These are phyloP conservation scores for Eimeria sp. DNA, from an alignment of 169 alveolate species.

Conservation along the genomic window DNA sequence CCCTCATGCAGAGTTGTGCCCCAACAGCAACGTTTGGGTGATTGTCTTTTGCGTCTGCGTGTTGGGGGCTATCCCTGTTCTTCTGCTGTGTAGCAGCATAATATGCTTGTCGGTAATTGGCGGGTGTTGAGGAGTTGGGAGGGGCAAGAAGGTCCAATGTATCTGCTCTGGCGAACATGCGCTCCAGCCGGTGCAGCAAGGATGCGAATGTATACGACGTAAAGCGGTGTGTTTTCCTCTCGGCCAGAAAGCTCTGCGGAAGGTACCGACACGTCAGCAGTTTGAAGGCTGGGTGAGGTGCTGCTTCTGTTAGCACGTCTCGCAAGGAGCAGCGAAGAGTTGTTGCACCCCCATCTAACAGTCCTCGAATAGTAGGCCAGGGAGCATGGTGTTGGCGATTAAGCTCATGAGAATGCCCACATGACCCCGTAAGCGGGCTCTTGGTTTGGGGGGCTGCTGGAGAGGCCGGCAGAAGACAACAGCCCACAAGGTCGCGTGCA, in stretches of 20 bases:
- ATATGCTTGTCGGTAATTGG: not conserved
- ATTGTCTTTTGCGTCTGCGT: not conserved
- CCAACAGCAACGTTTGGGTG: slow-evolving; percentile 59
- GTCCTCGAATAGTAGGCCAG: not conserved
- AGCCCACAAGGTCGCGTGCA: slow-evolving; percentile 52
- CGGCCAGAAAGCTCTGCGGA: slow-evolving; percentile 11
- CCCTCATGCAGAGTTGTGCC: slow-evolving; percentile 60
- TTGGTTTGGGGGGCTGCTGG: not conserved
- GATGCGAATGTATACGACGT: slow-evolving; percentile 24
- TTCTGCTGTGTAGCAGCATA: slow-evolving; percentile 42
- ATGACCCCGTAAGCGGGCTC: not conserved
- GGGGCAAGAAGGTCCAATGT: slow-evolving; percentile 38
- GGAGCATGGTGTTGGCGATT: not conserved
- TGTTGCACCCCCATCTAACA: not conserved
- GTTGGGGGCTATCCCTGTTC: not conserved
- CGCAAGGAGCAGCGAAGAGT: slow-evolving; percentile 42
- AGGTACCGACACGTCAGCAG: slow-evolving; percentile 69
- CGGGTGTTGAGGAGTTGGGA: slow-evolving; percentile 21
- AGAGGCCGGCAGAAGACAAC: slow-evolving; percentile 40
- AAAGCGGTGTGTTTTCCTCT: not conserved
- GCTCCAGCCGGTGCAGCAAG: slow-evolving; percentile 49
- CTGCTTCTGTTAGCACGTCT: slow-evolving; percentile 29
- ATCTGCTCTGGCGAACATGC: slow-evolving; percentile 67
- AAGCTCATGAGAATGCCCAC: not conserved
- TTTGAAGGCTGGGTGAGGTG: slow-evolving; percentile 60